phyloP scores from a whole-genome alignment of 2,329 filamentous ascomycete genomes.

The Thelonectria rubi region DNA sequence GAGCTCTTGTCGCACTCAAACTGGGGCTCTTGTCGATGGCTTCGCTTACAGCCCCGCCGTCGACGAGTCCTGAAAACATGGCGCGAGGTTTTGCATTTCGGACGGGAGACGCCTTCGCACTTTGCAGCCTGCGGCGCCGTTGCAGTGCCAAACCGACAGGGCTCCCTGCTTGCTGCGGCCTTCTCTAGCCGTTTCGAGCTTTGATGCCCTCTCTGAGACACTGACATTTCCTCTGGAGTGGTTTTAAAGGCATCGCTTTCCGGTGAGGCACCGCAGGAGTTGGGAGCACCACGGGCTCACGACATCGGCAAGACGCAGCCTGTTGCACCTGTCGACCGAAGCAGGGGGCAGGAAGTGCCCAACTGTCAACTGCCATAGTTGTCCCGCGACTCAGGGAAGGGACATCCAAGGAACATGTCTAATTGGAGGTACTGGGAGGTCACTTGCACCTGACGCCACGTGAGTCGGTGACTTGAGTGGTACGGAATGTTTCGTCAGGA shows the following conservation, averaged over 20 bases:
- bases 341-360: no score
- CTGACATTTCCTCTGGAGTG: background rate
- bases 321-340: slow-evolving; percentile 4
- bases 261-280: slow-evolving; percentile 10
- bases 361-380: no score
- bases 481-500: background rate
- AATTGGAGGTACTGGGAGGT: no score
- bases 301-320: slow-evolving; percentile 1
- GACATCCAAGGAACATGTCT: no score
- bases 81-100: slow-evolving; percentile 17
- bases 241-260: slow-evolving; percentile 16
- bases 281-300: background rate
- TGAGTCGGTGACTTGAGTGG: no score
- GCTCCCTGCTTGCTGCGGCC: slow-evolving; percentile 13
- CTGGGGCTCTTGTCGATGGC: slow-evolving; percentile 8
- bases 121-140: slow-evolving; percentile 12
- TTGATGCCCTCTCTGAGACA: background rate
- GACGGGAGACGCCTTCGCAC: slow-evolving; percentile 8
- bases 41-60: slow-evolving; percentile 16
- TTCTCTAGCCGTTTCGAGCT: background rate
- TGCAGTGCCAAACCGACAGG: background rate
- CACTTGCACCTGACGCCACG: no score
- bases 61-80: slow-evolving; percentile 15
- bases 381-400: no score
- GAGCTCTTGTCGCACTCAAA: slow-evolving; percentile 6